Conservation (phyloP, 495 filamentous ascomycete genomes). For the Extremus antarcticus region DNA sequence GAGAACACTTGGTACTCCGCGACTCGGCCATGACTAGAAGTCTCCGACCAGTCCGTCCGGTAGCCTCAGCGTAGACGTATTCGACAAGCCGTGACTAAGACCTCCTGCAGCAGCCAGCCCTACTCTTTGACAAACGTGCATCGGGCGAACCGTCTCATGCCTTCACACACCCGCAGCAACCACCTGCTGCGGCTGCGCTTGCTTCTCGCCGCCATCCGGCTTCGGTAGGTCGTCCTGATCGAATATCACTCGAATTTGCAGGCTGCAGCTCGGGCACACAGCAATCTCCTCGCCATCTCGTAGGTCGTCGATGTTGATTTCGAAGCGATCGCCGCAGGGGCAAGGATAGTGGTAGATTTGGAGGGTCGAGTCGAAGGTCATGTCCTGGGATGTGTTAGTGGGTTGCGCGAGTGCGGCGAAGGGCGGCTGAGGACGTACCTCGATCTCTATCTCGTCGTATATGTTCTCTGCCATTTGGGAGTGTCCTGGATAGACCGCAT, state of each 20-base stretch:
- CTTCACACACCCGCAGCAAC: slow-evolving; percentile 28
- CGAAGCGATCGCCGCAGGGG: slow-evolving; percentile 93
- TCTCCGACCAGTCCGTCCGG: too few species aligned
- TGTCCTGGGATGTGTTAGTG: slow-evolving; percentile 43
- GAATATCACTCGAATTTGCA: slow-evolving; percentile 94
- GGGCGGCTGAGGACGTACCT: slow-evolving; percentile 26
- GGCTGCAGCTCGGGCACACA: slow-evolving; percentile 88
- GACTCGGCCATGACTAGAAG: too few species aligned
- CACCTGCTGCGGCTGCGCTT: slow-evolving; percentile 17
- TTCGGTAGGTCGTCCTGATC: slow-evolving; percentile 47
- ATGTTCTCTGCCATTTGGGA: slow-evolving; percentile 34
- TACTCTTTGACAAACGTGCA: too few species aligned
- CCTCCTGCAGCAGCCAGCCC: too few species aligned
- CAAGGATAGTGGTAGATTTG: slow-evolving; percentile 93
- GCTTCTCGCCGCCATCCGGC: slow-evolving; percentile 22
- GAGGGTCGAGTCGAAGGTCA: slow-evolving; percentile 75
- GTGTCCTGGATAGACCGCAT: too few species aligned
- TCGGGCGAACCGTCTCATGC: too few species aligned
- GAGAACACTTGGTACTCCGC: too few species aligned
- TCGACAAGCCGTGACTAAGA: too few species aligned
- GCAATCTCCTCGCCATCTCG: slow-evolving; percentile 83
- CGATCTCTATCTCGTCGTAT: slow-evolving; percentile 99
- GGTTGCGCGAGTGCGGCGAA: neutral
- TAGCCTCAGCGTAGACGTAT: too few species aligned
- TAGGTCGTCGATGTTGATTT: slow-evolving; percentile 77